Percentiles rank a stretch among this genome's conserved stretches.
Evolutionary conservation across 2,329 filamentous ascomycete genomes (phyloP).

Genomic region (Ophiostoma sp.): DNA sequence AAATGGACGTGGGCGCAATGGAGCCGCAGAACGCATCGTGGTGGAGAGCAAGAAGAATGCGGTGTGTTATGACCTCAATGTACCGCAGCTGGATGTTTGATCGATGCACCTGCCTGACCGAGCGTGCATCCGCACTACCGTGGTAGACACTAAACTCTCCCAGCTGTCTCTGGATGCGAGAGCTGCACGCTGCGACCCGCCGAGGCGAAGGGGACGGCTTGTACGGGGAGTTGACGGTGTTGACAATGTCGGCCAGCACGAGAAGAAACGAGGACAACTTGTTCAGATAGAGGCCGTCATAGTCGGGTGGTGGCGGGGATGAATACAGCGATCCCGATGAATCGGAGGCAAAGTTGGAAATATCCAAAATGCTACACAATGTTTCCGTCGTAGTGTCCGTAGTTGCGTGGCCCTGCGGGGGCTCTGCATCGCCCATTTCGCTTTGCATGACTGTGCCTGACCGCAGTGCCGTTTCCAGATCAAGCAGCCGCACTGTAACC

Average conservation of each 20-base stretch:
- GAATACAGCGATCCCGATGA: not conserved
- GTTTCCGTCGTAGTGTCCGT: not conserved
- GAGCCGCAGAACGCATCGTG: slow-evolving; percentile 25
- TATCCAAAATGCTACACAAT: not conserved
- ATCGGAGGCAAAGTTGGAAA: not conserved
- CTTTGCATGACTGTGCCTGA: slow-evolving; percentile 27
- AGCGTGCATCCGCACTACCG: not conserved
- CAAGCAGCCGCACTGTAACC: slow-evolving; percentile 31
- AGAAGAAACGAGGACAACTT: slow-evolving; percentile 28
- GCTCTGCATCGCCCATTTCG: slow-evolving; percentile 27
- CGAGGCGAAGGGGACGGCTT: slow-evolving; percentile 34
- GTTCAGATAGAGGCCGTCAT: slow-evolving; percentile 29
- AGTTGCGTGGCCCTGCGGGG: slow-evolving; percentile 18
- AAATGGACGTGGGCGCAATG: not conserved
- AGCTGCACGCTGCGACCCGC: slow-evolving; percentile 40
- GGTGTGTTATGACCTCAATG: slow-evolving; percentile 28
- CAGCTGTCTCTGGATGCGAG: slow-evolving; percentile 28
- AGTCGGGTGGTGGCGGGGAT: not conserved
- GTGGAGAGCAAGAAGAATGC: slow-evolving; percentile 29
- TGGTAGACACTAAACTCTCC: slow-evolving; percentile 19
- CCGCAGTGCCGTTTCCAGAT: slow-evolving; percentile 30
- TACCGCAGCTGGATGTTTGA: slow-evolving; percentile 22
- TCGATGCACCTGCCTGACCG: not conserved
- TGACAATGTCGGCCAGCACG: slow-evolving; percentile 26
- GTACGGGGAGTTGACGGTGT: slow-evolving; percentile 28